Evolutionary conservation across 2,329 filamentous ascomycete species (phyloP), one percentile per base, ranked within the genome.

Genomic region (Plenodomus lindquistii): DNA sequence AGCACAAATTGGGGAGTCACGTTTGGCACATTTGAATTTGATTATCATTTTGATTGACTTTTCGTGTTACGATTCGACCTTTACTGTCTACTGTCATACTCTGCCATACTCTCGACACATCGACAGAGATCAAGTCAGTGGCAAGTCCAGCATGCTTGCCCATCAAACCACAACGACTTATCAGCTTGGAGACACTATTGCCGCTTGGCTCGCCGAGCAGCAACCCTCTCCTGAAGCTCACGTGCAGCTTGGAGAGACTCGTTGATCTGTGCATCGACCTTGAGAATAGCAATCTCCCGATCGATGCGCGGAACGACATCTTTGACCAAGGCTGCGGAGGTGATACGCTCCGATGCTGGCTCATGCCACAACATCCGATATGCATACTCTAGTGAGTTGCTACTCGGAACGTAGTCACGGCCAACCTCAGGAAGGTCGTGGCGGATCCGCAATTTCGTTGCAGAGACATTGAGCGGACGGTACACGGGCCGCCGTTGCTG

Each of bases 401-500:
- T 37, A 19, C 18, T 18, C 18, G 35, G 35, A 3, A 9, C 10
- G 15, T 18, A 37, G 35, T 20, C 16, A 37, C 10, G 13, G 13
- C 15, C 16, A 4, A 13, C 18, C 18, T 15, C 19, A 15, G 10
- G 18, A 22, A 44, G 36, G 15, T 16, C 21, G 27, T 17, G 22
- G 4, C 15, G 8, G 4, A 6, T 4, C 13, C 17, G 10, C 15
- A 18, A 16, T 18, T 8, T 37, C 3, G 40, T 50, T 10, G 13
- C 16, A 2, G 46, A 24, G 11, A 27, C 49, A 35, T 57, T 48
- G 21, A 65, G 41, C 1, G 63, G 60, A 5, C 62, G 62, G 20
- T 54, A 59, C 2, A 55, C 15, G 1, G 44, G 40, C 1, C 42
- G 48, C 1, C 44, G 50, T 22, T 50, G 52, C 11, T 13, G 52